phyloP scores from a whole-genome alignment of 495 filamentous ascomycete genomes.

The Penicillium cinerascens region DNA sequence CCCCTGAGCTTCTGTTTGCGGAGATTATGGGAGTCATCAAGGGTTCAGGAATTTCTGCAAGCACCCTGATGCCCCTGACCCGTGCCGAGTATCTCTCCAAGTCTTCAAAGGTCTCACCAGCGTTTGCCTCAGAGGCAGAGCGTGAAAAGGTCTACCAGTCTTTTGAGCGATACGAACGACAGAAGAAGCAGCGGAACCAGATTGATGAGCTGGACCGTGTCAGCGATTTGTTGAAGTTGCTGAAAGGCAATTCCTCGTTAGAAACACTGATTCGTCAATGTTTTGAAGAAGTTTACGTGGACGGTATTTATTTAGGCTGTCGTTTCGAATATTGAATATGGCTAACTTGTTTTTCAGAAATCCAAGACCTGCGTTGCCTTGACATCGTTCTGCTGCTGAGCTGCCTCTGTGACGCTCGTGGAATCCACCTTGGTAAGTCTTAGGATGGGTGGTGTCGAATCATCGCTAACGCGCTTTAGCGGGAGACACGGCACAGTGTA shows the following conservation, averaged over 20 bases:
- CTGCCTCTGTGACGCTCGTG: constrained; percentile 29
- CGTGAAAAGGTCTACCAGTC: constrained; percentile 26
- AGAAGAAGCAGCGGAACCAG: constrained; percentile 27
- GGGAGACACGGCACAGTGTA: constrained; percentile 45
- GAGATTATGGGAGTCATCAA: constrained; percentile 48
- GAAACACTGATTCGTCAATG: constrained; percentile 15
- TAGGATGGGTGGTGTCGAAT: not conserved
- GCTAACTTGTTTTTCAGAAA: constrained; percentile 24
- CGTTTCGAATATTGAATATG: not conserved
- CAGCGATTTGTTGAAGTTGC: constrained; percentile 12
- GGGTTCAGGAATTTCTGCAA: constrained; percentile 21
- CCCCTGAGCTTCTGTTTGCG: constrained; percentile 35
- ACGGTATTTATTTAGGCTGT: constrained; percentile 19
- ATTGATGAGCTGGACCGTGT: constrained; percentile 38
- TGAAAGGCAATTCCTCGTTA: constrained; percentile 11
- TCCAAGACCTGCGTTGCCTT: constrained; percentile 39
- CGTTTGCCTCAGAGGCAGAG: constrained; percentile 27
- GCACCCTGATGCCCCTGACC: constrained; percentile 20
- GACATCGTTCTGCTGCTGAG: constrained; percentile 37
- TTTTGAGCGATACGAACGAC: constrained; percentile 35
- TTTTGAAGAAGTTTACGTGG: constrained; percentile 45
- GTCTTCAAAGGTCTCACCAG: constrained; percentile 23
- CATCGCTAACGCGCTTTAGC: constrained; percentile 13
- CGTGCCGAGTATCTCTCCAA: constrained; percentile 28
- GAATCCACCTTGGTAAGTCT: constrained; percentile 36